A percentile compares a stretch with the other conserved stretches of the same genome.
Conservation (phyloP, 192 early-diverging fungal species). For the Spizellomyces sp. region DNA sequence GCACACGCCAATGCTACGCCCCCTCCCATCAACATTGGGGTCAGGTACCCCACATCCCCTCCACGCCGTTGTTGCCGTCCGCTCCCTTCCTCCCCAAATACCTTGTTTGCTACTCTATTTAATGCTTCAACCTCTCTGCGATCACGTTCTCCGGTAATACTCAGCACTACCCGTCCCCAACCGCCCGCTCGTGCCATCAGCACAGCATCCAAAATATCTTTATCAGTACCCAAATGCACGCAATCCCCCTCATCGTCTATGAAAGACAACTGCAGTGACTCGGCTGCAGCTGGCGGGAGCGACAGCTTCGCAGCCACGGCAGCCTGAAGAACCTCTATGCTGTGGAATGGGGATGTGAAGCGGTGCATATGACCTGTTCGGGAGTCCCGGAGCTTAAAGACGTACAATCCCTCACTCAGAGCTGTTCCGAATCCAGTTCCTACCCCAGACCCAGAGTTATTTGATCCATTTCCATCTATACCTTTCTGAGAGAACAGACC, state of each 20-base stretch:
- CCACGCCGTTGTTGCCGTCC: neutral
- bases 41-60: slow-evolving; percentile 2
- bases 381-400: slow-evolving; percentile 41
- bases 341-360: slow-evolving; percentile 32
- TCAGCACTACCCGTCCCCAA: slow-evolving; percentile 61
- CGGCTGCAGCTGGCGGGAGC: neutral
- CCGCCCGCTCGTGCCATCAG: slow-evolving; percentile 76
- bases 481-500: neutral
- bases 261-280: slow-evolving; percentile 48
- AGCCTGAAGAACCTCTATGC: slow-evolving; percentile 1
- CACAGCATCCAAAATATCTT: slow-evolving; percentile 84
- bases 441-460: neutral
- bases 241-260: slow-evolving; percentile 91
- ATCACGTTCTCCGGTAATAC: neutral
- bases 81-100: neutral
- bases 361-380: slow-evolving; percentile 34
- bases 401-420: slow-evolving; percentile 22
- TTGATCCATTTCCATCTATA: neutral
- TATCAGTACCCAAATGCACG: slow-evolving; percentile 75
- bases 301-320: slow-evolving; percentile 6
- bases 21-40: slow-evolving; percentile 36
- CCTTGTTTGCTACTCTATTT: neutral
- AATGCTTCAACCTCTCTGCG: neutral
- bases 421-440: slow-evolving; percentile 6
- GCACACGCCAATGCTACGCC: slow-evolving; percentile 45